Evolutionary conservation across 805 yeast species (phyloP).

Genomic region (Cyberlindnera petersonii): DNA sequence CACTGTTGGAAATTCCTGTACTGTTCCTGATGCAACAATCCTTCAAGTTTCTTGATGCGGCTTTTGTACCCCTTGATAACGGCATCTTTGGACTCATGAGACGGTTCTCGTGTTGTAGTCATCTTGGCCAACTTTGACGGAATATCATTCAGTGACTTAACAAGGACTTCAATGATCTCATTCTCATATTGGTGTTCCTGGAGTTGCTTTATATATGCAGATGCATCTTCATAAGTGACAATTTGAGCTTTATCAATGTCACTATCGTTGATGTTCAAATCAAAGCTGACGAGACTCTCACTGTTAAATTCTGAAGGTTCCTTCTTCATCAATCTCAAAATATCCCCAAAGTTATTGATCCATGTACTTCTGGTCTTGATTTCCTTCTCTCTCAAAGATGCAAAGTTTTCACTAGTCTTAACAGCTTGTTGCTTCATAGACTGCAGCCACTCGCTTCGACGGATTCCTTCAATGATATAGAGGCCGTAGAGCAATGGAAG

Average conservation of each 20-base stretch:
- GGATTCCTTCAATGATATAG: constrained; percentile 55
- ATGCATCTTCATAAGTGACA: constrained; percentile 28
- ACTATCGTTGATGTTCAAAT: constrained; percentile 13
- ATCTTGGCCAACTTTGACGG: constrained; percentile 26
- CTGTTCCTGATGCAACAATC: constrained; percentile 69
- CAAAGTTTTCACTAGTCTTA: constrained; percentile 53
- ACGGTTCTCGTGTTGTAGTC: neutral
- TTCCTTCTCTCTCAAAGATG: constrained; percentile 55
- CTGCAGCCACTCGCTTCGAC: constrained; percentile 54
- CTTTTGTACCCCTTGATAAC: constrained; percentile 60
- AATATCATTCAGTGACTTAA: constrained; percentile 35
- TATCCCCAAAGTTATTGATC: constrained; percentile 56
- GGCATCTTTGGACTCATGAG: constrained; percentile 26
- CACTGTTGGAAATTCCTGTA: constrained; percentile 48
- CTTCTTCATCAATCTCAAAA: constrained; percentile 34
- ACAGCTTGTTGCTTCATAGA: constrained; percentile 25
- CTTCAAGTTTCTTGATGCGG: constrained; percentile 74
- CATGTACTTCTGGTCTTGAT: constrained; percentile 52
- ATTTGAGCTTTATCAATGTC: neutral
- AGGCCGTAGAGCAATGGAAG: constrained; percentile 70
- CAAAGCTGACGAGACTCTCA: constrained; percentile 19
- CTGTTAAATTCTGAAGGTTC: constrained; percentile 23
- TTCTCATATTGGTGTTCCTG: constrained; percentile 28
- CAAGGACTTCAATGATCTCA: constrained; percentile 34
- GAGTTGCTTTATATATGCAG: constrained; percentile 36